These are phyloP conservation scores for Pichia sp. DNA, from an alignment of 1,139 yeast genomes.

Conservation along the genomic window DNA sequence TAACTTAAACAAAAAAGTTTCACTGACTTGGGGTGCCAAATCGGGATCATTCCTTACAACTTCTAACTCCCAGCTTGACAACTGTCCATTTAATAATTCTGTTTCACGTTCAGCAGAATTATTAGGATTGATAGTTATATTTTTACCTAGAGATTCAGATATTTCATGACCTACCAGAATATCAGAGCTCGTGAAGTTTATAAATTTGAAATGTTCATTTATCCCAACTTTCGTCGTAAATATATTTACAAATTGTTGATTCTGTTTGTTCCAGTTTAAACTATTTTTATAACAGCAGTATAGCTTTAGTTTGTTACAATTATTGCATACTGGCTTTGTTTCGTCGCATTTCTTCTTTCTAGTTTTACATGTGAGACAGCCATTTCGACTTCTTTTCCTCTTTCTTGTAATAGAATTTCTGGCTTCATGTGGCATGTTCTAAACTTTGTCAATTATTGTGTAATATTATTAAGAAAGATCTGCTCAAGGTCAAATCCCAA, in stretches of 20 bases:
- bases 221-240: not conserved
- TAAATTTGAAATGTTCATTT: not conserved
- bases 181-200: slow-evolving; percentile 3
- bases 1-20: slow-evolving; percentile 18
- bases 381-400: slow-evolving; percentile 6
- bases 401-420: too few species aligned
- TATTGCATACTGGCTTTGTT: slow-evolving; percentile 19
- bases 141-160: too few species aligned
- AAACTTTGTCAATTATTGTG: too few species aligned
- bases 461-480: too few species aligned
- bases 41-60: not conserved
- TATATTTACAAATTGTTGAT: not conserved
- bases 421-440: too few species aligned
- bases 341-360: slow-evolving; percentile 25
- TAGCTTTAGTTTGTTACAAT: slow-evolving; percentile 12
- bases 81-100: too few species aligned
- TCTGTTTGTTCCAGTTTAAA: slow-evolving; percentile 2
- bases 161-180: not conserved
- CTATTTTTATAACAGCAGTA: slow-evolving; percentile 10
- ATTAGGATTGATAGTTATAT: too few species aligned
- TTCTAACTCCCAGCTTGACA: not conserved
- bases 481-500: too few species aligned
- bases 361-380: slow-evolving; percentile 21
- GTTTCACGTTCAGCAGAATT: too few species aligned
- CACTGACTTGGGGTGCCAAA: slow-evolving; percentile 8